phyloP scores from a whole-genome alignment of 192 early-diverging fungal genomes.

The Entomortierella lignicola region DNA sequence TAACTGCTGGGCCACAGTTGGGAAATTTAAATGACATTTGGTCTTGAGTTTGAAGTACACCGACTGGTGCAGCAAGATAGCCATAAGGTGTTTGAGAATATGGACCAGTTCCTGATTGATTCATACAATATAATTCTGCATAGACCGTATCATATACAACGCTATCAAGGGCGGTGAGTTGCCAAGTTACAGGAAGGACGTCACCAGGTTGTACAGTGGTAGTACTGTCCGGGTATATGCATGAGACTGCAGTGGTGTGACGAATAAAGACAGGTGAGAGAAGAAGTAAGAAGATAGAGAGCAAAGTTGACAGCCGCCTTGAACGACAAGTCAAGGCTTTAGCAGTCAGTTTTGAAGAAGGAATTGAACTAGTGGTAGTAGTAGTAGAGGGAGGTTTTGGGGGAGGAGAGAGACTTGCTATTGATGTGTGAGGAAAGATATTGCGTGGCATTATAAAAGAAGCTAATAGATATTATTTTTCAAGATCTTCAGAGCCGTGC shows the following conservation, averaged over 20 bases:
- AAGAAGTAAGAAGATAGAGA: conserved; percentile 20
- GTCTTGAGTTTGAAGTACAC: not conserved
- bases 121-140: conserved; percentile 28
- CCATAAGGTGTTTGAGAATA: not conserved
- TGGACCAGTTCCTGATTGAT: not conserved
- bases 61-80: not conserved
- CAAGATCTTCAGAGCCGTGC: no score
- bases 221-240: not conserved
- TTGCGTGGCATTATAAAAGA: no score
- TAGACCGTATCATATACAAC: conserved; percentile 11
- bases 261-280: conserved; percentile 5
- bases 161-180: conserved; percentile 10
- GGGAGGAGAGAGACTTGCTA: no score
- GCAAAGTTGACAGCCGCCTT: not conserved
- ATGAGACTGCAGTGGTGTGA: conserved; percentile 18
- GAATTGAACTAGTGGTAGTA: no score
- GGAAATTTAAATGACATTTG: conserved; percentile 8
- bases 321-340: no score
- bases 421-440: no score
- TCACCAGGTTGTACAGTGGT: conserved; percentile 12
- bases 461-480: no score
- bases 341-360: no score
- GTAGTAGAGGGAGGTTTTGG: no score
- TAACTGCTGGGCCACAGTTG: conserved; percentile 10
- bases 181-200: conserved; percentile 13